A percentile compares a stretch with the other conserved stretches of the same genome.
phyloP scores from a whole-genome alignment of 345 rosid species.

The rapeseed (Brassica napus) region Da-Ae NC_063445.1:6137501-6138000 shows the following conservation, averaged over 20 bases:
- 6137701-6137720: not conserved
- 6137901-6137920: not conserved
- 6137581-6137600: constrained; percentile 98
- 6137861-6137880: constrained; percentile 81
- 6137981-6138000: constrained; percentile 18
- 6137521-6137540: constrained; percentile 94
- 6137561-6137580: constrained; percentile 81
- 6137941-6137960: constrained; percentile 4
- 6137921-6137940: not conserved
- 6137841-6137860: constrained; percentile 85
- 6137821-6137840: constrained; percentile 81
- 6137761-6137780: constrained; percentile 80
- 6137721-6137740: not conserved
- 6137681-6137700: not conserved
- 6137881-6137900: constrained; percentile 46
- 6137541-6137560: constrained; percentile 89
- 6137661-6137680: not conserved
- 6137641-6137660: not conserved
- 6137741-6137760: not conserved
- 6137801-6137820: constrained; percentile 94
- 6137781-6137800: constrained; percentile 87
- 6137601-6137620: constrained; percentile 43
- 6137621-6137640: not conserved
- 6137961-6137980: not conserved
- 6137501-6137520: constrained; percentile 63